Percentiles rank a stretch among this genome's conserved stretches.
These are phyloP conservation scores for Saccharomycopsis javanensis DNA, from an alignment of 805 yeast species.

Conservation along the genomic window DNA sequence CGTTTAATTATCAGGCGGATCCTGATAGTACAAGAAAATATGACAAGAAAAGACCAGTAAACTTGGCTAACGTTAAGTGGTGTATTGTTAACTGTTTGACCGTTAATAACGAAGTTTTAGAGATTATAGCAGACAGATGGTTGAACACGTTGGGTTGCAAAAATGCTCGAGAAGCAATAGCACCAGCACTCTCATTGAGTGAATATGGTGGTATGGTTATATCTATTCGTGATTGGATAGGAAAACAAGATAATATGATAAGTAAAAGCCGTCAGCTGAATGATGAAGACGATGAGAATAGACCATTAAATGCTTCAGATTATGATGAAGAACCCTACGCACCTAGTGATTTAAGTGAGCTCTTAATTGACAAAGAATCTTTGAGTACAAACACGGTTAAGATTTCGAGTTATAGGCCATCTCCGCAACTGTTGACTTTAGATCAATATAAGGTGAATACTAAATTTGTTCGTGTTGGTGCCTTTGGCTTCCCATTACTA, in stretches of 20 bases:
- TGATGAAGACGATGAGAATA: slow-evolving; percentile 23
- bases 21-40: slow-evolving; percentile 79
- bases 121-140: slow-evolving; percentile 83
- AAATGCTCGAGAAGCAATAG: slow-evolving; percentile 62
- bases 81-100: slow-evolving; percentile 82
- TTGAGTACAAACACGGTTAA: slow-evolving; percentile 63
- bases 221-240: slow-evolving; percentile 86
- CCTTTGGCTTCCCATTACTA: slow-evolving; percentile 91
- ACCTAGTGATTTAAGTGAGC: slow-evolving; percentile 45
- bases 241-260: slow-evolving; percentile 55
- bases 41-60: slow-evolving; percentile 64
- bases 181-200: slow-evolving; percentile 80
- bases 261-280: slow-evolving; percentile 35
- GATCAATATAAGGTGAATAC: slow-evolving; percentile 19
- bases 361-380: slow-evolving; percentile 63
- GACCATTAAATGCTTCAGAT: not conserved
- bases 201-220: slow-evolving; percentile 97
- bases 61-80: slow-evolving; percentile 75
- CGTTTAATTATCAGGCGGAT: slow-evolving; percentile 82
- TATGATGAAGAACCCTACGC: slow-evolving; percentile 19
- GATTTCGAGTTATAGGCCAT: slow-evolving; percentile 51
- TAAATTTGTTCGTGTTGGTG: slow-evolving; percentile 49
- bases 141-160: slow-evolving; percentile 81
- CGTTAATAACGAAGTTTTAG: slow-evolving; percentile 88
- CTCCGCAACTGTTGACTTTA: slow-evolving; percentile 36